Base-by-base conservation (phyloP, 495 filamentous ascomycete genomes). In the Aspergillus cavernicola region DNA sequence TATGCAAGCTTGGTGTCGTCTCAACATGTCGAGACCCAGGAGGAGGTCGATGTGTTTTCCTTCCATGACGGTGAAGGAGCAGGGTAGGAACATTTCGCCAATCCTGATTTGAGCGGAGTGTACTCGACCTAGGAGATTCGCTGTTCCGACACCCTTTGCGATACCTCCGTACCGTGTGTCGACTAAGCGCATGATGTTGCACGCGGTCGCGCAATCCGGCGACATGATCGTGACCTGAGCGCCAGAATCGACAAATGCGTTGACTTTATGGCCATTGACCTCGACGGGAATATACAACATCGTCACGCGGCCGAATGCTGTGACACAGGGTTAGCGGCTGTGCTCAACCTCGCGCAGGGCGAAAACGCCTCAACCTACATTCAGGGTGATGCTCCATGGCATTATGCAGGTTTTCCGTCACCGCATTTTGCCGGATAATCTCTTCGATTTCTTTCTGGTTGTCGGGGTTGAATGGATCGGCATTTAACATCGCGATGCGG, bases 201-300 rank as follows among this genome's bases (percentile, higher is more conserved):
- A 97, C 24, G 82, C 77, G 59, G 92, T 86, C 8, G 93, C 95
- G 64, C 90, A 96, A 31, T 83, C 76, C 5, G 93, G 95, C 6
- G 92, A 97, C 93, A 99, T 97, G 73, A 99, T 96, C 15, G 93
- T 99, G 13, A 93, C 88, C 73, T 99, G 95, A 16, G 93, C 93
- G 41, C 93, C 93, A 18, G 93, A 97, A 69, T 99, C 93, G 58
- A 99, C 95, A 45, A 99, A 89, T 8, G 95, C 93, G 74, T 96
- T 97, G 57, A 99, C 83, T 44, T 87, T 86, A 58, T 87, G 80
- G 11, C 86, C 86, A 68, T 97, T 97, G 50, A 99, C 93, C 68
- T 96, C 89, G 55, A 95, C 90, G 64, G 92, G 87, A 63, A 97
- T 89, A 68, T 97, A 98, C 32, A 98, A 82, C 85, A 98, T 93